Base-by-base conservation (phyloP, 768 basidiomycete species). In the Amanita subjunquillea region DNA sequence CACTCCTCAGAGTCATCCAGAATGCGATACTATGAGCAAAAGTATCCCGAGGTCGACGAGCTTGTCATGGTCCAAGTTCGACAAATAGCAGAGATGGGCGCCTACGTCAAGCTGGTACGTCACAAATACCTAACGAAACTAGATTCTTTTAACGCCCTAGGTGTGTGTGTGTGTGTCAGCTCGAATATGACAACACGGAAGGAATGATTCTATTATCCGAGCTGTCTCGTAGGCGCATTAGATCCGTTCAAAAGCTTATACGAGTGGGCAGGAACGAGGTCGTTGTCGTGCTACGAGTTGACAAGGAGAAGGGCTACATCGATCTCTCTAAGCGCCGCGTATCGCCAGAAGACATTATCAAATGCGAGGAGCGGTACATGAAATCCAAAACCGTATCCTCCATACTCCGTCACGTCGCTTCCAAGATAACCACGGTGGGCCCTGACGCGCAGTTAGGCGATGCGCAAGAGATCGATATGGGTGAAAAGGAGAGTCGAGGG, bases 141-240 rank as follows among this genome's bases (percentile, higher is more conserved):
- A 10, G 32, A 38, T 38, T 47, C 15, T n/a, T 10, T 9, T 3
- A 25, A 25, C 20, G n/a, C 17, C 7, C 22, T 25, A 17, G 17
- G 17, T 17, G 17, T 17, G 17, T 17, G 25, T 48, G 32, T 36
- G 17, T 13, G n/a, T 39, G 30, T 36, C 59, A 96, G 94, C 85
- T 98, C 60, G 95, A 97, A 69, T 98, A 99, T 64, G 95, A 99
- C 68, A 94, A 94, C 65, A 96, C 94, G 49, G 96, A 99, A 67
- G 96, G 96, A 59, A 99, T 99, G 96, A 99, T 99, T 59, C 72
- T 98, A 10, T 83, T 99, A n/a, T 96, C 96, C 2, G 96, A 98
- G 66, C 84, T 99, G 2, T 98, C 94, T 4, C 73, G 96, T 61
- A 78, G 96, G 62, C 95, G 95, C 62, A 99, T 99, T 62, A 72